These are phyloP conservation scores for Trichoderma sp. DNA, from an alignment of 2,329 filamentous ascomycete genomes.

Conservation along the genomic window DNA sequence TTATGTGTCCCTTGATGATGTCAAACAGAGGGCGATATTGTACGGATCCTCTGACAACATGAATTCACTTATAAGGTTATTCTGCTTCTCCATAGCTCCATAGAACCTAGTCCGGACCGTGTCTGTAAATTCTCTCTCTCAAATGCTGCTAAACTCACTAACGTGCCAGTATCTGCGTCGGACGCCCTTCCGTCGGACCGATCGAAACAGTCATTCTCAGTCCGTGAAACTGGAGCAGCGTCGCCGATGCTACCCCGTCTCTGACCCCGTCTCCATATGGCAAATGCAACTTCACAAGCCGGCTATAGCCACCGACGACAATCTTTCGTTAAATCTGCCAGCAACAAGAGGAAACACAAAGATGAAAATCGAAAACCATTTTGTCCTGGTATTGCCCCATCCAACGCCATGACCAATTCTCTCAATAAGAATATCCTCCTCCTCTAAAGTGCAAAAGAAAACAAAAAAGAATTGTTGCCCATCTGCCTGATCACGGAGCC, in stretches of 20 bases:
- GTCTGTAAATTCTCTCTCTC: background rate
- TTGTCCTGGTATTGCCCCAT: conserved; percentile 38
- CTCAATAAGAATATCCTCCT: conserved; percentile 19
- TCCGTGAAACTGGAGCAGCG: background rate
- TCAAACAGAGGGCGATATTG: conserved; percentile 1
- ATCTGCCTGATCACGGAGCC: conserved; percentile 56
- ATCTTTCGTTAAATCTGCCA: conserved; percentile 3
- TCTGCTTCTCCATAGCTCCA: background rate
- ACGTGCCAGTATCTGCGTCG: background rate
- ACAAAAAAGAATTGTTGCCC: background rate
- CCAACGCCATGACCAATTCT: conserved; percentile 38
- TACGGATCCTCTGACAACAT: background rate
- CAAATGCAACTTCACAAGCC: background rate
- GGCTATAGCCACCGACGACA: background rate
- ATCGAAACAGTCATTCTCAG: background rate
- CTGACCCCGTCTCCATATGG: background rate
- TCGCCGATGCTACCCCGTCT: conserved; percentile 7
- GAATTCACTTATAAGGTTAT: too few relatives aligned
- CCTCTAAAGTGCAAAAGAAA: background rate
- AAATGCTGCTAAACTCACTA: background rate
- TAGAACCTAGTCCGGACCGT: background rate
- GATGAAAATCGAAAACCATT: conserved; percentile 29
- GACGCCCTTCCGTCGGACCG: conserved; percentile 5
- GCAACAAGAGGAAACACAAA: background rate
- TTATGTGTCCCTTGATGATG: background rate